Percentiles rank a stretch among this genome's conserved stretches.
phyloP scores from a whole-genome alignment of 176 grass and related monocot species.

The Aegilops umbellulata region DNA sequence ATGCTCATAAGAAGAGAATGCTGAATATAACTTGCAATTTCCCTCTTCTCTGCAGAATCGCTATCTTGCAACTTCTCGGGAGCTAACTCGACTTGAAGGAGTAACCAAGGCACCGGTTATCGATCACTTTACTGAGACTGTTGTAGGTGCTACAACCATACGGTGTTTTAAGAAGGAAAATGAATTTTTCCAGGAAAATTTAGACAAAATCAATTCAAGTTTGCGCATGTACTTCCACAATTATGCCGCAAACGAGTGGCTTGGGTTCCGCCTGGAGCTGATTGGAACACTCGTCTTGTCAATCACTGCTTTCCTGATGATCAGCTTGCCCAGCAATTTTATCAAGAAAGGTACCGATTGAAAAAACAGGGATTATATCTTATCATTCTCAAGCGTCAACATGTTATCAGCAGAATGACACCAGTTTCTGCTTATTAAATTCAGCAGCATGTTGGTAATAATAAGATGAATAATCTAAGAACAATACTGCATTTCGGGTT shows the following conservation, averaged over 20 bases:
- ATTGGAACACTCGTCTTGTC: constrained; percentile 79
- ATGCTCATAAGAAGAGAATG: not conserved
- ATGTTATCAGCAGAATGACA: not conserved
- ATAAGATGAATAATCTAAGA: not conserved
- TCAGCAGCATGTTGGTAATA: not conserved
- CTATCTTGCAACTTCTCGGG: constrained; percentile 85
- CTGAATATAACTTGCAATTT: not conserved
- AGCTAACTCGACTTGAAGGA: constrained; percentile 89
- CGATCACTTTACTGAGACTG: constrained; percentile 94
- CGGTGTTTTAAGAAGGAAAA: constrained; percentile 80
- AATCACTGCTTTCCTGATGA: constrained; percentile 84
- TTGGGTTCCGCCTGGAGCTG: constrained; percentile 85
- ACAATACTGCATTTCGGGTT: not conserved
- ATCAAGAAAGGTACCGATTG: constrained; percentile 70
- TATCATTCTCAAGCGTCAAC: not conserved
- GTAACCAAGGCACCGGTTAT: constrained; percentile 97
- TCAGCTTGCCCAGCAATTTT: constrained; percentile 75
- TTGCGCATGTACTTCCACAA: constrained; percentile 96
- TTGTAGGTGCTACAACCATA: constrained; percentile 81
- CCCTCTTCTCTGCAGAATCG: constrained; percentile 45
- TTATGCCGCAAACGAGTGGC: constrained; percentile 91
- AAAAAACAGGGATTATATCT: not conserved
- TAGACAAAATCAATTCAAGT: constrained; percentile 86
- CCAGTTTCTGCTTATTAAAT: not conserved
- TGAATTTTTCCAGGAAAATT: constrained; percentile 66